A percentile compares a stretch with the other conserved stretches of the same genome.
Conservation (phyloP, 768 basidiomycete genomes). For the Dendrothele bispora region DNA sequence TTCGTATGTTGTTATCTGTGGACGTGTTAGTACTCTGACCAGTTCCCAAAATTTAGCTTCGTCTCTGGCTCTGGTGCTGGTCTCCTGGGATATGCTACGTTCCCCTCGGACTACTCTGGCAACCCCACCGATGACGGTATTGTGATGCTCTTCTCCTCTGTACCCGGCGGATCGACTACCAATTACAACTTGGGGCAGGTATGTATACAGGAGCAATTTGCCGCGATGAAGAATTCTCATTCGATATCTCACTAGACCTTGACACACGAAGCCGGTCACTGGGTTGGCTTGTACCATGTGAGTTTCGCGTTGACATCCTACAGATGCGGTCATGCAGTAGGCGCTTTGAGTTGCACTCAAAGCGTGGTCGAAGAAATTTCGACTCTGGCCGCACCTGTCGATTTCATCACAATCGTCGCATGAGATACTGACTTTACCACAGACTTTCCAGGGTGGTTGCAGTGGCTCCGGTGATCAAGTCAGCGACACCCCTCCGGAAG, state of each 20-base stretch:
- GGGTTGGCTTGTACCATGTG: constrained; percentile 49
- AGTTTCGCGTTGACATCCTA: too few relatives aligned
- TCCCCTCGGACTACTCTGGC: constrained; percentile 32
- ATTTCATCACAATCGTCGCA: too few relatives aligned
- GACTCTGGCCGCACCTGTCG: too few relatives aligned
- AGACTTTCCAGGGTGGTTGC: constrained; percentile 39
- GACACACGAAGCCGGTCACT: constrained; percentile 48
- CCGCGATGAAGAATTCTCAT: neutral
- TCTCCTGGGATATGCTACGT: constrained; percentile 44
- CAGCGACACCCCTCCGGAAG: constrained; percentile 39
- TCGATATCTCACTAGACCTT: constrained; percentile 33
- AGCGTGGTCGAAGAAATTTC: too few relatives aligned
- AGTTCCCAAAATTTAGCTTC: constrained; percentile 23
- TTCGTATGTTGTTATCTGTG: constrained; percentile 18
- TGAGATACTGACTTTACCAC: too few relatives aligned
- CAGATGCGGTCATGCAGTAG: too few relatives aligned
- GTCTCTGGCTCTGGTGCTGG: constrained; percentile 26
- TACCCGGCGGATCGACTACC: constrained; percentile 31
- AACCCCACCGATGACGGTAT: constrained; percentile 39
- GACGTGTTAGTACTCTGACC: neutral
- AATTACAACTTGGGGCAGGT: constrained; percentile 29
- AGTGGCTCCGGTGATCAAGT: constrained; percentile 35
- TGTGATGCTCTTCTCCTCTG: constrained; percentile 26
- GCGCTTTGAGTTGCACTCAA: too few relatives aligned
- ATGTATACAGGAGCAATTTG: neutral